Evolutionary conservation across 108 stramenopile genomes (phyloP), one percentile per base, ranked within the genome.

Genomic region (Seminavis robusta): DNA sequence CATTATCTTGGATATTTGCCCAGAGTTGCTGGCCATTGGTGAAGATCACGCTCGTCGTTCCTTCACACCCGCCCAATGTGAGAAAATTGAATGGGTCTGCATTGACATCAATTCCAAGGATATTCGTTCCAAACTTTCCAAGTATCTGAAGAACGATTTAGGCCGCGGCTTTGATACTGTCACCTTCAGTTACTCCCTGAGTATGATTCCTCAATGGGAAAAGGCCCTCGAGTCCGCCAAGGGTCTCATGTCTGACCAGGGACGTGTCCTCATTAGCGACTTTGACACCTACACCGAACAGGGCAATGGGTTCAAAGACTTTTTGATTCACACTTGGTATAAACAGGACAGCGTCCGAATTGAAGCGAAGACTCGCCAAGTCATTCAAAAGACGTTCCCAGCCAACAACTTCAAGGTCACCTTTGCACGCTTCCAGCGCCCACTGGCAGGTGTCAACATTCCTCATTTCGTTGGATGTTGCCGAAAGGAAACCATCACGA

Each of bases 121-220:
- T 23, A 68, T 72, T 38, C 36, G 44, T 10, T 39, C 57, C 15
- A 47, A 65, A 19, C 59, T 79, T 15, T 67, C 71, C 41, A 63
- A 74, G 53, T 34, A 67, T 33, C 44, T 31, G 17, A 53, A 54
- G 40, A 56, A 61, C 17, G 54, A 59, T 31, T 10, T 64, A 7
- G 25, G 46, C 21, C 77, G 77, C 30, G 77, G 77, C 11, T 79
- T 79, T 34, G 77, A 79, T 41, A 79, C 77, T 10, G 65, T 79
- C 41, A 68, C 77, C 4, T 73, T 79, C 60, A 61, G 59, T 38
- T 79, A 79, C 36, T 79, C 77, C 11, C 48, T 79, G 11, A 52
- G 59, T 28, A 79, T 79, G 77, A 79, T 79, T 49, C 77, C 77
- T 3, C 58, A 65, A 41, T 79, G 77, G 77, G 65, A 79, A 40